These are phyloP conservation scores for Cladosporium sp. DNA, from an alignment of 2,329 filamentous ascomycete genomes.

Conservation along the genomic window DNA sequence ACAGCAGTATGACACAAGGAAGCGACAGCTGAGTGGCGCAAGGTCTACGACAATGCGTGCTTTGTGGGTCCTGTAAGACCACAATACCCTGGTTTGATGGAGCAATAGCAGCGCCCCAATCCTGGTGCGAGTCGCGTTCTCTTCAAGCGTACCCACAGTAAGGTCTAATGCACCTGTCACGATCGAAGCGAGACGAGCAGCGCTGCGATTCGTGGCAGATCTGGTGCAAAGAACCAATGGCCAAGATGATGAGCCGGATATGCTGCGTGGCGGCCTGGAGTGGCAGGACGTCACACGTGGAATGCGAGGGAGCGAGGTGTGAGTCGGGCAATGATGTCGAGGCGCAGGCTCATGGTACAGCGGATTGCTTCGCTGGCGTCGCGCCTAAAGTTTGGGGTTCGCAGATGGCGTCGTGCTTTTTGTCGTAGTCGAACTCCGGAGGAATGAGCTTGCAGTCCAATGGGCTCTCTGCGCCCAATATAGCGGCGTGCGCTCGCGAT, in stretches of 20 bases:
- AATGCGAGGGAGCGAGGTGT: background rate
- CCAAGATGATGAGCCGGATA: background rate
- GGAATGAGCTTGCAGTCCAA: conserved; percentile 5
- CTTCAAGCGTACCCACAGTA: conserved; percentile 3
- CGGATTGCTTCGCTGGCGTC: conserved; percentile 11
- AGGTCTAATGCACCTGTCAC: background rate
- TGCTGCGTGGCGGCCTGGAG: conserved; percentile 7
- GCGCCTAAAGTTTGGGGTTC: conserved; percentile 2
- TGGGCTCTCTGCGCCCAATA: conserved; percentile 4
- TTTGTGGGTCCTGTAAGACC: background rate
- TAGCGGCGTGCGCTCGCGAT: background rate
- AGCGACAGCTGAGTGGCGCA: background rate
- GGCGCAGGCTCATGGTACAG: conserved; percentile 2
- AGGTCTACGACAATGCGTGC: background rate
- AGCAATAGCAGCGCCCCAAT: conserved; percentile 2
- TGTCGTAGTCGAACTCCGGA: background rate
- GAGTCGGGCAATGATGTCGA: conserved; percentile 8
- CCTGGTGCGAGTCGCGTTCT: conserved; percentile 5
- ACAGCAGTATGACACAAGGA: background rate
- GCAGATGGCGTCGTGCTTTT: background rate
- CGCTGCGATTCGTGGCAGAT: conserved; percentile 2
- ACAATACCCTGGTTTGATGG: background rate
- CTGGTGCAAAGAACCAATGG: conserved; percentile 2
- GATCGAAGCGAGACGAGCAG: background rate
- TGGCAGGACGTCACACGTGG: conserved; percentile 1